Conservation (phyloP, 2,329 filamentous ascomycete species). For the Penicillium brasilianum region DNA sequence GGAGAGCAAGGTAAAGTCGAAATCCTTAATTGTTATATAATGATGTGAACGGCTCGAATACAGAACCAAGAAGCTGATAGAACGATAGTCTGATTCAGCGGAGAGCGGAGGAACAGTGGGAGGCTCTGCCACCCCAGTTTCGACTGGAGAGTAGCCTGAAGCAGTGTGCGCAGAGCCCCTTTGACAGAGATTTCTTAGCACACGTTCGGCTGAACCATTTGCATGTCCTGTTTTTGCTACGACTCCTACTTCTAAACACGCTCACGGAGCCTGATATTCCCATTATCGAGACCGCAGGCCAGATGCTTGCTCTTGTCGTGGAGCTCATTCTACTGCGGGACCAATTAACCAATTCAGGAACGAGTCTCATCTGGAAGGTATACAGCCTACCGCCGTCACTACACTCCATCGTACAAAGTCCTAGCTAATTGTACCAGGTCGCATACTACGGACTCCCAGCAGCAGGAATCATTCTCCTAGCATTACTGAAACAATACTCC, state of each 20-base stretch:
- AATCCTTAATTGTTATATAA: neutral
- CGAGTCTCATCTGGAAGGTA: slow-evolving; percentile 37
- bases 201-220: slow-evolving; percentile 34
- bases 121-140: slow-evolving; percentile 30
- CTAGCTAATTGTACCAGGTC: slow-evolving; percentile 20
- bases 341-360: slow-evolving; percentile 35
- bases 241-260: slow-evolving; percentile 30
- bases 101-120: slow-evolving; percentile 31
- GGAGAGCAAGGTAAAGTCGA: slow-evolving; percentile 25
- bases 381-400: neutral
- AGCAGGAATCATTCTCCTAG: slow-evolving; percentile 36
- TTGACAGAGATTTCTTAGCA: slow-evolving; percentile 35
- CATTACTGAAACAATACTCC: slow-evolving; percentile 31
- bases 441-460: slow-evolving; percentile 38
- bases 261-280: slow-evolving; percentile 32
- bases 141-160: slow-evolving; percentile 30
- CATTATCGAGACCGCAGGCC: slow-evolving; percentile 33
- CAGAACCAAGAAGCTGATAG: slow-evolving; percentile 21
- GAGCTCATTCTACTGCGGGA: slow-evolving; percentile 36
- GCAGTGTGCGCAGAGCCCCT: slow-evolving; percentile 26
- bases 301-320: slow-evolving; percentile 36
- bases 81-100: slow-evolving; percentile 24
- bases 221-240: slow-evolving; percentile 35
- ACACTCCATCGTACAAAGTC: neutral
- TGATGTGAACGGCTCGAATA: neutral